A percentile compares a stretch with the other conserved stretches of the same genome.
Evolutionary conservation across 352 stramenopile species (phyloP).

Genomic region (Globisporangium uncinulatum): DNA sequence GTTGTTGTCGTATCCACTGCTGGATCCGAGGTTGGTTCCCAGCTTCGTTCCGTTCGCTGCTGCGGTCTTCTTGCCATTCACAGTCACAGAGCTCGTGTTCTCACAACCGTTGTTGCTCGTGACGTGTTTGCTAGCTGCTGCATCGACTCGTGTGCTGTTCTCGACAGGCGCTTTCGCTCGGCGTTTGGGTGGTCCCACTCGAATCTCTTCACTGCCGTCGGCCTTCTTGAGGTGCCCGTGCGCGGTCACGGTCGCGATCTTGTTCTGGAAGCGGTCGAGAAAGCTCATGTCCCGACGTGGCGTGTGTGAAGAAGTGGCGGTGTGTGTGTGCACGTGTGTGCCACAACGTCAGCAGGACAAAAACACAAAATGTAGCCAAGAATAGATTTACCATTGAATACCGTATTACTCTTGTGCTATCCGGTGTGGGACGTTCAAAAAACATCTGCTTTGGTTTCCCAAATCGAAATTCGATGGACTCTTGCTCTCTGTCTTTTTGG

Average conservation of each 20-base stretch:
- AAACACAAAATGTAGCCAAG: constrained; percentile 1
- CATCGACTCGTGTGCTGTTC: not conserved
- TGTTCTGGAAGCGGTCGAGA: constrained; percentile 75
- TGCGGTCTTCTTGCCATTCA: not conserved
- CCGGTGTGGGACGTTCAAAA: too few relatives aligned
- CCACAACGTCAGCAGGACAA: not conserved
- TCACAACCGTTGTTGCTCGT: constrained; percentile 12
- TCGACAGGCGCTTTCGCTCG: constrained; percentile 15
- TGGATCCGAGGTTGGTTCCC: constrained; percentile 9
- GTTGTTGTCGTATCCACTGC: constrained; percentile 22
- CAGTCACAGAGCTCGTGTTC: not conserved
- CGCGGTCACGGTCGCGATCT: constrained; percentile 77
- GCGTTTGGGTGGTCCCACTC: constrained; percentile 57
- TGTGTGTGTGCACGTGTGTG: not conserved
- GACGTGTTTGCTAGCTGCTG: constrained; percentile 4
- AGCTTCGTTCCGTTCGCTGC: constrained; percentile 1
- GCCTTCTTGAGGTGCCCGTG: constrained; percentile 74
- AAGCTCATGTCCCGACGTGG: constrained; percentile 51
- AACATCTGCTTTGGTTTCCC: too few relatives aligned
- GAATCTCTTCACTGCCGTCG: constrained; percentile 78
- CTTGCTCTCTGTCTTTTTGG: too few relatives aligned
- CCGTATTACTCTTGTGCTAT: too few relatives aligned
- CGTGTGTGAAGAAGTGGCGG: not conserved
- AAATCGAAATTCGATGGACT: too few relatives aligned
- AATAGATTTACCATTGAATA: not conserved